Evolutionary conservation across 148 eudicot genomes (phyloP).

Genomic region (Chenopodium berlandieri): DNA sequence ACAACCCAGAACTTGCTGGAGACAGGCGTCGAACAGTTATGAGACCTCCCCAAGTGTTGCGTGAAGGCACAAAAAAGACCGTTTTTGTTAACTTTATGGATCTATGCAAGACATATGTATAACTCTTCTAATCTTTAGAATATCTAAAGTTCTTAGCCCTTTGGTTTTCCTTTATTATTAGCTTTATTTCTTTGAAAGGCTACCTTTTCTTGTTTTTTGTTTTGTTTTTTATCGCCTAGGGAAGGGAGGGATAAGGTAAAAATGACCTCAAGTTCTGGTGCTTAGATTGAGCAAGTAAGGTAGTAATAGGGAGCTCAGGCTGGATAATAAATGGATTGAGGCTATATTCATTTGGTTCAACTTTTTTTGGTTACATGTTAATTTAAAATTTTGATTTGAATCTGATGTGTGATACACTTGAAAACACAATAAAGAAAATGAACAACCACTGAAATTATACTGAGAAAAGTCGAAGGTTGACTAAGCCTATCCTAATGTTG

Average conservation of each 20-base stretch:
- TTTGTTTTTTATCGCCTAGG: no score
- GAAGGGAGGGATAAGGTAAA: not conserved
- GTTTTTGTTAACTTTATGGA: slow-evolving; percentile 95
- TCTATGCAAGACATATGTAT: slow-evolving; percentile 80
- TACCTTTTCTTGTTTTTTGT: not conserved
- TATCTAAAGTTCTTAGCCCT: not conserved
- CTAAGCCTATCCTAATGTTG: not conserved
- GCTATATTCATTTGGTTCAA: not conserved
- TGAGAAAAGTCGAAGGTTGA: not conserved
- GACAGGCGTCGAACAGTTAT: slow-evolving; percentile 91
- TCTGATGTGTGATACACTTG: not conserved
- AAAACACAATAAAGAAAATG: not conserved
- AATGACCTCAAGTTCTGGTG: not conserved
- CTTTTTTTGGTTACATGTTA: not conserved
- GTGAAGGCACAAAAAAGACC: slow-evolving; percentile 98
- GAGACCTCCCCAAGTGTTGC: slow-evolving; percentile 99
- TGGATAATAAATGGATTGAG: not conserved
- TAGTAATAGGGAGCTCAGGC: not conserved
- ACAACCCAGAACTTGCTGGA: slow-evolving; percentile 97
- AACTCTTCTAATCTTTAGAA: not conserved
- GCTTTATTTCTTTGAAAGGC: not conserved
- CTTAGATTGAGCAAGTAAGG: not conserved
- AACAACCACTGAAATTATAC: not conserved
- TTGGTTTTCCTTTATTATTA: not conserved
- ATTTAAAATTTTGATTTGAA: not conserved